Conservation (phyloP, 371 early-diverging fungal genomes). For the Lichtheimia ornata region DNA sequence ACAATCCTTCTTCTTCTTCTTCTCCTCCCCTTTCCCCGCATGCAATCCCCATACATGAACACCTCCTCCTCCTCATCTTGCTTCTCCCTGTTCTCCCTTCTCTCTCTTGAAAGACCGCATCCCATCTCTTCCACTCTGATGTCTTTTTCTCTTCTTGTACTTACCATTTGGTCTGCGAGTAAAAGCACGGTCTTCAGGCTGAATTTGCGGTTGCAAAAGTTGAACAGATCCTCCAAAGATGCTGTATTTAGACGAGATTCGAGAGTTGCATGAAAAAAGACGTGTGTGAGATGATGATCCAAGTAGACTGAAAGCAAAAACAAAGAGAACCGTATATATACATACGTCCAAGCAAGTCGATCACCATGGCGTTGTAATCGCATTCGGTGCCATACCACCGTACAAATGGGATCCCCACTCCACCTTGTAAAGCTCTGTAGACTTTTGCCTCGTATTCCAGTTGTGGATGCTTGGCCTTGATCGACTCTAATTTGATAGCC, state of each 20-base stretch:
- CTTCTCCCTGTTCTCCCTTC: no score
- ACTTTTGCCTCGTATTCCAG: conserved; percentile 97
- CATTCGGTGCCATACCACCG: conserved; percentile 92
- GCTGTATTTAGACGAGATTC: conserved; percentile 24
- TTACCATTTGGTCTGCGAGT: conserved; percentile 98
- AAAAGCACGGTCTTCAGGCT: conserved; percentile 97
- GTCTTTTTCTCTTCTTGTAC: background rate
- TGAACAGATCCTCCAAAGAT: conserved; percentile 98
- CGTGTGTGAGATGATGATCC: no score
- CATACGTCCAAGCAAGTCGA: conserved; percentile 97
- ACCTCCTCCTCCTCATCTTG: no score
- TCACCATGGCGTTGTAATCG: conserved; percentile 97
- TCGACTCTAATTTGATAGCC: conserved; percentile 94
- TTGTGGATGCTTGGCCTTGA: conserved; percentile 94
- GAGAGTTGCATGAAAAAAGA: background rate
- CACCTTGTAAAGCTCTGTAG: conserved; percentile 92
- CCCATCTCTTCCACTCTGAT: background rate
- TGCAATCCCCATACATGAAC: background rate
- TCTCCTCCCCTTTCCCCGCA: background rate
- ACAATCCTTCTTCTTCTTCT: background rate
- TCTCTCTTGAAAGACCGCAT: no score
- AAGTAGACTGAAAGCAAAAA: background rate
- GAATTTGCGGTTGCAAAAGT: conserved; percentile 97
- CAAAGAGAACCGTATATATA: conserved; percentile 5
- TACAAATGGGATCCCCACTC: conserved; percentile 95